Evolutionary conservation across 371 early-diverging fungal species (phyloP).

Genomic region (Rhizopus arrhizus): DNA sequence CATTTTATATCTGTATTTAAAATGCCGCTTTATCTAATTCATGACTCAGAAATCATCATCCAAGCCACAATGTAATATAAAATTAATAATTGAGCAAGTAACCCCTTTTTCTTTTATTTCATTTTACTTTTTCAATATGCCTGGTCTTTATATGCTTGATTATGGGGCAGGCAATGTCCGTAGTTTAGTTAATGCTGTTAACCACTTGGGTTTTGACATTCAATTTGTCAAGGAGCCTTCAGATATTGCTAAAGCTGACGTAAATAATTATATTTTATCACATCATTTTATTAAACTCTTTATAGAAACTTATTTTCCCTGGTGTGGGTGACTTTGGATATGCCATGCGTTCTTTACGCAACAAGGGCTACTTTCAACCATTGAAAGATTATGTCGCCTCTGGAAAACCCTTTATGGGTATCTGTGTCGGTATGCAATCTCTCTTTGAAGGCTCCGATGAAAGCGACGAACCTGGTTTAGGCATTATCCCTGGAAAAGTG

Average conservation of each 20-base stretch:
- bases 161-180: constrained; percentile 99
- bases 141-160: constrained; percentile 82
- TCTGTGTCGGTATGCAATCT: constrained; percentile 98
- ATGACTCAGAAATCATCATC: not conserved
- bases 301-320: constrained; percentile 94
- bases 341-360: constrained; percentile 81
- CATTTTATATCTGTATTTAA: no score
- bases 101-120: not conserved
- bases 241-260: constrained; percentile 89
- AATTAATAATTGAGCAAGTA: not conserved
- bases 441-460: constrained; percentile 93
- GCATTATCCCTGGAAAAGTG: constrained; percentile 78
- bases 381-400: constrained; percentile 80
- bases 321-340: constrained; percentile 97
- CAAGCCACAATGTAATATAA: not conserved
- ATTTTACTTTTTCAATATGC: constrained; percentile 42
- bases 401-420: constrained; percentile 93
- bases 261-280: constrained; percentile 38
- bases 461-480: constrained; percentile 79
- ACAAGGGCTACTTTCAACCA: constrained; percentile 79
- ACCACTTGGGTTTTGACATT: constrained; percentile 85
- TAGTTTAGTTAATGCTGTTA: constrained; percentile 92
- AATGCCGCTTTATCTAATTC: no score
- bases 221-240: constrained; percentile 68
- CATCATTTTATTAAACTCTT: not conserved